These are phyloP conservation scores for Salicornia ramosissima DNA, from an alignment of 148 eudicot species.

Conservation along the genomic window DNA sequence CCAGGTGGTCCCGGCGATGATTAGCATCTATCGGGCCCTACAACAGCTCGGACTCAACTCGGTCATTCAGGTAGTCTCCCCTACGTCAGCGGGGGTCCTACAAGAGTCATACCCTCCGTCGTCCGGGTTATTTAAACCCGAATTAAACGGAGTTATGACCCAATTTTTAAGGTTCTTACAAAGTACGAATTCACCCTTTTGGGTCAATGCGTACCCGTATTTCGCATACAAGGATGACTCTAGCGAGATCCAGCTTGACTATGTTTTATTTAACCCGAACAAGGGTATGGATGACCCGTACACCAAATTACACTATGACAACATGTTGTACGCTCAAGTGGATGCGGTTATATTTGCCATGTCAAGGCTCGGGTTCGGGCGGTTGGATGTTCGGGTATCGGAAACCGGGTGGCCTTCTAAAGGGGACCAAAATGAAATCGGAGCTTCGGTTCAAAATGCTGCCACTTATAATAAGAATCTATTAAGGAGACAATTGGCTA, in stretches of 20 bases:
- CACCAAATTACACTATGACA: constrained; percentile 62
- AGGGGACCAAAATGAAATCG: constrained; percentile 56
- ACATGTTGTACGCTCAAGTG: constrained; percentile 83
- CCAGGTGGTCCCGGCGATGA: constrained; percentile 67
- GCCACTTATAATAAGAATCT: constrained; percentile 61
- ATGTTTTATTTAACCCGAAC: constrained; percentile 51
- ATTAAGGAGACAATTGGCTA: constrained; percentile 47
- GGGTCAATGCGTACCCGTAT: constrained; percentile 87
- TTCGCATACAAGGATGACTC: constrained; percentile 75
- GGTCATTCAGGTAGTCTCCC: constrained; percentile 62
- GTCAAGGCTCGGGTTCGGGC: constrained; percentile 49
- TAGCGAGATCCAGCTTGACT: constrained; percentile 43
- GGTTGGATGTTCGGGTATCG: constrained; percentile 64
- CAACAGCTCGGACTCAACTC: constrained; percentile 39
- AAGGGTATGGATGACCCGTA: constrained; percentile 61
- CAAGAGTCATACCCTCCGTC: constrained; percentile 70
- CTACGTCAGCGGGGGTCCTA: constrained; percentile 57
- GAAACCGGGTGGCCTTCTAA: constrained; percentile 92
- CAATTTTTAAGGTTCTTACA: constrained; percentile 47
- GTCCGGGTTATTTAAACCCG: constrained; percentile 46
- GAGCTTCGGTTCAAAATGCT: constrained; percentile 59
- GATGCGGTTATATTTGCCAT: constrained; percentile 66
- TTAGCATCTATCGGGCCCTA: constrained; percentile 52
- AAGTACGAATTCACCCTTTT: constrained; percentile 53
- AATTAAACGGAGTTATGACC: constrained; percentile 45